A percentile compares a stretch with the other conserved stretches of the same genome.
Evolutionary conservation across 2,329 filamentous ascomycete species (phyloP).

Genomic region (Aphanoascus verrucosus): DNA sequence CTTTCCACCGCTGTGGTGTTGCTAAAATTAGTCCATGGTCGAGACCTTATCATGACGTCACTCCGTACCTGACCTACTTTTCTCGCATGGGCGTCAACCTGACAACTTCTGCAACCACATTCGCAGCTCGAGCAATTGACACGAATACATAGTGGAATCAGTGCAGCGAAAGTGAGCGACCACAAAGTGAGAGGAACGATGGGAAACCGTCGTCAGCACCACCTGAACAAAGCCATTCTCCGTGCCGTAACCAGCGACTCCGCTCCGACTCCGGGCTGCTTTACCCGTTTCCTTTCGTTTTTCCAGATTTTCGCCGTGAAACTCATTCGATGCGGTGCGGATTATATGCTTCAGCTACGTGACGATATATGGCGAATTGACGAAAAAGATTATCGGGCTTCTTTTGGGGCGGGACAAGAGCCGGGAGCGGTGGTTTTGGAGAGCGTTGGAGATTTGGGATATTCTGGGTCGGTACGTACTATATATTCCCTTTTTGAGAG

Average conservation of each 20-base stretch:
- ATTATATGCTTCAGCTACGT: constrained; percentile 44
- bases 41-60: no score
- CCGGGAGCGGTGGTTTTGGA: constrained; percentile 33
- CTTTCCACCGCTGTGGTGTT: no score
- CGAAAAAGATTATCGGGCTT: constrained; percentile 45
- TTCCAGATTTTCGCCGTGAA: constrained; percentile 45
- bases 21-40: no score
- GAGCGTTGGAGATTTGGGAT: constrained; percentile 58
- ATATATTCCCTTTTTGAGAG: neutral
- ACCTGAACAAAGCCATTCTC: neutral
- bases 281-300: constrained; percentile 42
- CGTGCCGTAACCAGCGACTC: neutral
- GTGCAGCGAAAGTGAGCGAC: neutral
- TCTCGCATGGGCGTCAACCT: no score
- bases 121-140: no score
- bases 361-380: constrained; percentile 44
- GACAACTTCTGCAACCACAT: no score
- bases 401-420: constrained; percentile 32
- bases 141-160: neutral
- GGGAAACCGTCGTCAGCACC: neutral
- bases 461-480: constrained; percentile 52
- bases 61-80: no score
- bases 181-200: neutral
- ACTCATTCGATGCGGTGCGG: constrained; percentile 38
- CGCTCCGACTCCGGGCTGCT: neutral